Base-by-base conservation (phyloP, 495 filamentous ascomycete species). In the Umbilicaria muhlenbergii region DNA sequence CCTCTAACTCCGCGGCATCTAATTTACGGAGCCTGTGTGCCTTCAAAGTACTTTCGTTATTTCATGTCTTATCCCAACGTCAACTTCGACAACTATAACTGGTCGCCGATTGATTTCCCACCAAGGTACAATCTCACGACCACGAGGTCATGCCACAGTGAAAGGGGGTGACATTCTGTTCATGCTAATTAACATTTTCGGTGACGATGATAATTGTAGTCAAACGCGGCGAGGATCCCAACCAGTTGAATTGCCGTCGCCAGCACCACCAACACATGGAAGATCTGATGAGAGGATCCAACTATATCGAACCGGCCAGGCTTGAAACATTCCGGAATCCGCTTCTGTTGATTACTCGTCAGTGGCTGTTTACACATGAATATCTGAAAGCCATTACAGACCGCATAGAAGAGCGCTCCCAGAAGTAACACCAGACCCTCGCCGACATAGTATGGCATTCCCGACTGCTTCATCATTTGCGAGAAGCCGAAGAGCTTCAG, bases 211-310 rank as follows among this genome's bases (percentile, higher is more conserved):
- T 45, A 39, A 39, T 45, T 46, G 15, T 40, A 46, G 12, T 41
- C 38, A 36, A 19, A 46, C 1, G 44, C 44, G 1, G 32, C 14
- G 17, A 40, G 11, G 15, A 46, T 40, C 28, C 79, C 81, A 38
- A 68, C 62, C 36, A 84, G 54, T 54, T 87, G 82, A 0, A 71
- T 56, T 2, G 66, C 68, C 6, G 78, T 83, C 3, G 82, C 82
- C 37, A 77, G 51, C 17, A 85, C 54, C 24, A 89, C 79, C 39
- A 81, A 67, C 15, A 81, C 62, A 58, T 88, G 83, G 53, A 89
- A 88, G 24, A 87, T 69, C 61, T 88, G 84, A 53, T 89, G 84
- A 8, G 80, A 86, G 51, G 71, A 75, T 11, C 83, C 83, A 68
- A 73, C 81, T 31, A 86, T 75, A 56, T 89, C 83, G 51, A 85